phyloP scores from a whole-genome alignment of 768 basidiomycete genomes.

The Lactifluus subvellereus region DNA sequence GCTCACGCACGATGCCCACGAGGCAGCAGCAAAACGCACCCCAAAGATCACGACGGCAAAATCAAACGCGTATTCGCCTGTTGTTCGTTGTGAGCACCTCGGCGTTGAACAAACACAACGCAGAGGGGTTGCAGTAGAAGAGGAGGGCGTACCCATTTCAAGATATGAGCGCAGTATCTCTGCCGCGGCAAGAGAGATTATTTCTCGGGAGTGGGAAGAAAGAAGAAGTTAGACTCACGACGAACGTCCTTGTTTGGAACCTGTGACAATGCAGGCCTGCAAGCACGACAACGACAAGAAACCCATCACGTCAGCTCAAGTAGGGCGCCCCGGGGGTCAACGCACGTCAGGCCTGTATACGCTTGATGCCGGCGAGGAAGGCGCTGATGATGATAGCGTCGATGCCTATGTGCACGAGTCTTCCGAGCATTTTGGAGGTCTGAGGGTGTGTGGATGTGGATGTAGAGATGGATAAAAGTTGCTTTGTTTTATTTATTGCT shows the following conservation, averaged over 20 bases:
- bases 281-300: background rate
- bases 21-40: constrained; percentile 40
- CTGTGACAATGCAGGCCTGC: constrained; percentile 64
- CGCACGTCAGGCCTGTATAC: constrained; percentile 82
- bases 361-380: constrained; percentile 77
- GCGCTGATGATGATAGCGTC: constrained; percentile 77
- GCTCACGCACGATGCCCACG: constrained; percentile 1
- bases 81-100: background rate
- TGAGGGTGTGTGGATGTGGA: too few relatives aligned
- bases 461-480: too few relatives aligned
- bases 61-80: constrained; percentile 83
- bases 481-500: background rate
- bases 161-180: constrained; percentile 73
- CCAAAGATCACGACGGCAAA: constrained; percentile 81
- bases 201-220: background rate
- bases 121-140: background rate
- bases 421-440: constrained; percentile 49
- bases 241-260: constrained; percentile 88
- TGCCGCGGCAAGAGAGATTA: constrained; percentile 29
- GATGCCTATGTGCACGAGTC: constrained; percentile 63
- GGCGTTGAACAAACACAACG: constrained; percentile 13
- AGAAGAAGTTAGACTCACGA: constrained; percentile 45
- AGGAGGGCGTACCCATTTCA: constrained; percentile 53
- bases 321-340: constrained; percentile 16
- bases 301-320: background rate